Base-by-base conservation (phyloP, 202 grass and related monocot species). In the Alloteropsis angusta region DNA sequence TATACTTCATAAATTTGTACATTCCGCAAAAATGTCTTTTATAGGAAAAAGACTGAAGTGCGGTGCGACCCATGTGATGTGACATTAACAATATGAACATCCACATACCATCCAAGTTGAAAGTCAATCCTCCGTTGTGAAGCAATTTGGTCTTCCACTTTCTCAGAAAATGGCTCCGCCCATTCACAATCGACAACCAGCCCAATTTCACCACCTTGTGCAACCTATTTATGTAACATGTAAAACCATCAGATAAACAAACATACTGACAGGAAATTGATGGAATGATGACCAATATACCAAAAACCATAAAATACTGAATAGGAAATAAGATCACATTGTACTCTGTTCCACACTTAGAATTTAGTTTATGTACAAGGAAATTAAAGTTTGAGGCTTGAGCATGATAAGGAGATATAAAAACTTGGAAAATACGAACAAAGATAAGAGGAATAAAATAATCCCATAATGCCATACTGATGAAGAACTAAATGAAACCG, bases 111-210 rank as follows among this genome's bases (percentile, higher is more conserved):
- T 87, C 96, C 96, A 80, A 99, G 79, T 63, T 99, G 92, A 89
- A 99, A 99, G 47, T 95, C 90, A 60, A 99, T 35, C 79, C 96
- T 80, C 67, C 90, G 89, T 43, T 87, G 76, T 61, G 96, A 47
- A 79, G 96, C 96, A 71, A 79, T 79, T 68, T 87, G 77, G 85
- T 99, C 92, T 84, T 99, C 87, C 10, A 54, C 57, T 64, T 89
- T 93, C 30, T 91, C 90, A 28, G 96, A 99, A 83, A 86, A 91
- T 61, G 96, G 72, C 47, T 95, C 96, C 30, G 96, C 96, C 96
- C 92, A 99, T 88, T 99, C 96, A 87, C 96, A 95, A 55, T 98
- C 95, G 28, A 97, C 19, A 78, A 86, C 89, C 22, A 97, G 73
- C 6, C 89, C 91, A 65, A 97, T 81, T 85, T 88, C 77, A 72